phyloP scores from a whole-genome alignment of 495 filamentous ascomycete genomes.

The Corynascus novoguineensis region DNA sequence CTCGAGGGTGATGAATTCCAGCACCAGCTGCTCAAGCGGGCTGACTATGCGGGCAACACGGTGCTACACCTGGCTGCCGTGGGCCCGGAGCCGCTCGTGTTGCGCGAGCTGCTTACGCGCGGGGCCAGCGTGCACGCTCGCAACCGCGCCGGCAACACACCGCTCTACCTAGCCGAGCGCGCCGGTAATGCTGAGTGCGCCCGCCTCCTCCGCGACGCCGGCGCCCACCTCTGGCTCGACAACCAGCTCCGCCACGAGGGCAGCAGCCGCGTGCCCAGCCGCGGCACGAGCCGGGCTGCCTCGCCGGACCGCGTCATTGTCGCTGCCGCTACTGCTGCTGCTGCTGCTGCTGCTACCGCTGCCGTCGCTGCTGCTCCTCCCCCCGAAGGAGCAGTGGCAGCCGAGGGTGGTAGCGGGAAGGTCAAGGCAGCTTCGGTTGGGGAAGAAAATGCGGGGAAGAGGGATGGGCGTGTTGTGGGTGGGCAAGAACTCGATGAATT shows the following conservation, averaged over 20 bases:
- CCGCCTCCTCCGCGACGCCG: slow-evolving; percentile 47
- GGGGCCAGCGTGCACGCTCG: slow-evolving; percentile 84
- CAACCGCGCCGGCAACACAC: slow-evolving; percentile 75
- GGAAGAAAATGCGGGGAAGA: background rate
- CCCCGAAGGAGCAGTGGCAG: background rate
- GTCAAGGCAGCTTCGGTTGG: background rate
- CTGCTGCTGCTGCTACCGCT: too few species aligned
- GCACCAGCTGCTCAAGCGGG: slow-evolving; percentile 64
- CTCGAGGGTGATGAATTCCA: slow-evolving; percentile 53
- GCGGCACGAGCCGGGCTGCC: background rate
- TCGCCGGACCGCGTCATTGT: slow-evolving; percentile 2
- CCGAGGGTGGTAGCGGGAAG: background rate
- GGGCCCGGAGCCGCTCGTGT: slow-evolving; percentile 46
- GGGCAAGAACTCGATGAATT: background rate
- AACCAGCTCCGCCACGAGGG: slow-evolving; percentile 17
- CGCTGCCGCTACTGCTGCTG: too few species aligned
- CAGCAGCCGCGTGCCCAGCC: slow-evolving; percentile 2
- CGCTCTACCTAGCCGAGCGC: slow-evolving; percentile 68
- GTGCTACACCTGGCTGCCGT: slow-evolving; percentile 59
- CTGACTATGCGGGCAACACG: slow-evolving; percentile 90
- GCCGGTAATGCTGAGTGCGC: slow-evolving; percentile 54
- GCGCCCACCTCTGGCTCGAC: slow-evolving; percentile 34
- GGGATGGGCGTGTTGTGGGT: background rate
- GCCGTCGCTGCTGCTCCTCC: too few species aligned
- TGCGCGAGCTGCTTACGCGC: slow-evolving; percentile 64